These are phyloP conservation scores for Ustilago cynodontis DNA, from an alignment of 1,284 basidiomycete species.

Conservation along the genomic window DNA sequence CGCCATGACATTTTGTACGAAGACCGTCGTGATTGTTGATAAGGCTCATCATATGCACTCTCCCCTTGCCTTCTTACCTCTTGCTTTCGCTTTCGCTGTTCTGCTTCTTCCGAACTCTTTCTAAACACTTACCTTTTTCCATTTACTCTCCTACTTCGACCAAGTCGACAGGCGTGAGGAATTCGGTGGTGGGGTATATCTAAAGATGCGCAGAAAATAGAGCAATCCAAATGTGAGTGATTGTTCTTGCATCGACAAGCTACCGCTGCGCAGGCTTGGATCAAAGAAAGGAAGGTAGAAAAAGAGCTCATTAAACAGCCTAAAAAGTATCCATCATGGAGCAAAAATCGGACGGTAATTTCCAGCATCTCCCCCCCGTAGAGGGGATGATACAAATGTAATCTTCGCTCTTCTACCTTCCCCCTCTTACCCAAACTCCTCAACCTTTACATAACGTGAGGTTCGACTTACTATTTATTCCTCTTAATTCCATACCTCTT, in stretches of 20 bases:
- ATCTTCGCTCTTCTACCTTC: conserved; percentile 28
- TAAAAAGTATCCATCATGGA: conserved; percentile 57
- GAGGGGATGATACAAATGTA: conserved; percentile 35
- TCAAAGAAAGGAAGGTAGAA: too few relatives aligned
- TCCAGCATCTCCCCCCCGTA: conserved; percentile 56
- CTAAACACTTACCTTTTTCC: too few relatives aligned
- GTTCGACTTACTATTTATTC: conserved; percentile 30
- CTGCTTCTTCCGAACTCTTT: too few relatives aligned
- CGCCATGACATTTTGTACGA: conserved; percentile 59
- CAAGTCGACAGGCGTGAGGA: too few relatives aligned
- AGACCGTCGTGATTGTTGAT: conserved; percentile 65
- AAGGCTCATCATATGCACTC: conserved; percentile 46
- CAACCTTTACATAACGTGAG: too few relatives aligned
- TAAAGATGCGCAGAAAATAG: too few relatives aligned
- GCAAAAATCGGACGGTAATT: conserved; percentile 67
- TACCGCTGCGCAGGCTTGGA: too few relatives aligned
- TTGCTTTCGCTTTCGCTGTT: neutral
- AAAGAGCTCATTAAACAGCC: conserved; percentile 64
- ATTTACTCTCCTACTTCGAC: too few relatives aligned
- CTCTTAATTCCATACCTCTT: neutral
- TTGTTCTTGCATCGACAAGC: too few relatives aligned
- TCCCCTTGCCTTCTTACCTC: neutral
- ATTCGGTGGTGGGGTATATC: too few relatives aligned
- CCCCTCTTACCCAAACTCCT: neutral
- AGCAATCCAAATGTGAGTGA: too few relatives aligned